Evolutionary conservation across 2,329 filamentous ascomycete genomes (phyloP), one percentile per base, ranked within the genome.

Genomic region (Graphilbum fragrans): DNA sequence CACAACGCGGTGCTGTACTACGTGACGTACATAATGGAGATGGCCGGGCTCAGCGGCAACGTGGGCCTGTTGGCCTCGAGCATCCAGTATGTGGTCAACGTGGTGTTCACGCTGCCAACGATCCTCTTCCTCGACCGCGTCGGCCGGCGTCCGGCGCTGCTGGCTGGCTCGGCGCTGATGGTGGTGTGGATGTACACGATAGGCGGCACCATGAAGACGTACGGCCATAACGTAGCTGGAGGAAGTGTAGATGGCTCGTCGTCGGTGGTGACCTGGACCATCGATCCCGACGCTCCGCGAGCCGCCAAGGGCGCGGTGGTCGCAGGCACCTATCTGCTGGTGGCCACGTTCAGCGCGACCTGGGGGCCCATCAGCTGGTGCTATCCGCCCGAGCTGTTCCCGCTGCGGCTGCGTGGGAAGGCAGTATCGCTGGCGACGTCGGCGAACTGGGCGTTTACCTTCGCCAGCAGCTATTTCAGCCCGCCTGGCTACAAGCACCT

Each of bases 1-100:
- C 85, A 84, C 80, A 86, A 85, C 52, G 79, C 75, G 31, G 80
- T 77, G 81, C 67, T 79, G 75, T 80, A 78, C 59, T 82, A 82
- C 52, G 80, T 82, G 48, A 69, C 67, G 37, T 83, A 82, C 48
- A 72, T 85, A 44, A 84, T 85, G 56, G 67, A 67, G 11, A 86
- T 86, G 81, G 79, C 80, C 16, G 80, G 80, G 10, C 63, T 81
- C n/a, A 62, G 58, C 2, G 70, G 74, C 49, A 69, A 67, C 41
- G 70, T 76, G 31, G 47, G 43, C 35, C 67, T 86, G 9, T 58
- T 83, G 35, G 71, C 80, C 8, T 81, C 77, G 17, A 76, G 73
- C 10, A 84, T 85, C 47, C 77, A 84, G 53, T 85, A 83, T 55
- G 69, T 87, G 51, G 85, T 90, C 65, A 88, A 88, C 57, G 83